phyloP scores from a whole-genome alignment of 352 stramenopile genomes.

The Pythium coloratum region DNA sequence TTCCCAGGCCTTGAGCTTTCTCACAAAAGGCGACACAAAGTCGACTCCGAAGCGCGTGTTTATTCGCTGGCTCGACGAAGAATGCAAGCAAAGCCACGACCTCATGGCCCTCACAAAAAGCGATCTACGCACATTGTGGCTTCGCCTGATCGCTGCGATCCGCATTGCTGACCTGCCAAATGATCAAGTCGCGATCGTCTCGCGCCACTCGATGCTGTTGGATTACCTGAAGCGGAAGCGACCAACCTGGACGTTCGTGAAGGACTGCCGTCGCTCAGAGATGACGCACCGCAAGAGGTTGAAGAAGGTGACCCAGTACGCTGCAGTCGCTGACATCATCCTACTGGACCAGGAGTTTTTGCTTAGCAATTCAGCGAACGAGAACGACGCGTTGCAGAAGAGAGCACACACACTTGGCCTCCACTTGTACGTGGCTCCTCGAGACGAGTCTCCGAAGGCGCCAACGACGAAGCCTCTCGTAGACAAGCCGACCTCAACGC shows the following conservation, averaged over 20 bases:
- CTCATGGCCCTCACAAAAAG: conserved; percentile 8
- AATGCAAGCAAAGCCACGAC: conserved; percentile 22
- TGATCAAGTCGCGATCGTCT: conserved; percentile 32
- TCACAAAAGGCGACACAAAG: not conserved
- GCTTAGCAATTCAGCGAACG: conserved; percentile 33
- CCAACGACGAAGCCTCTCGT: not conserved
- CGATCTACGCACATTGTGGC: conserved; percentile 28
- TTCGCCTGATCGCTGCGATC: conserved; percentile 33
- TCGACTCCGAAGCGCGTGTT: conserved; percentile 1
- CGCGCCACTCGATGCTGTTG: conserved; percentile 27
- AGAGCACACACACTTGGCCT: conserved; percentile 29
- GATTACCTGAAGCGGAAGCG: conserved; percentile 30
- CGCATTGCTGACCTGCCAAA: conserved; percentile 29
- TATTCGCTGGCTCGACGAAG: conserved; percentile 25
- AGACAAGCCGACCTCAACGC: conserved; percentile 4
- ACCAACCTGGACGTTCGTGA: conserved; percentile 38
- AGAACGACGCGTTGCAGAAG: conserved; percentile 35
- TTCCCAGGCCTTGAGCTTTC: conserved; percentile 12
- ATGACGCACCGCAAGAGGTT: conserved; percentile 23
- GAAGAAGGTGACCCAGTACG: conserved; percentile 31
- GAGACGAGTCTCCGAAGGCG: conserved; percentile 15
- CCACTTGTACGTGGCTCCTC: conserved; percentile 29
- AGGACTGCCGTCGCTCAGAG: conserved; percentile 35
- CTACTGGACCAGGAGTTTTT: conserved; percentile 37
- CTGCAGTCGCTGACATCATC: conserved; percentile 30